Conservation (phyloP, 2,329 filamentous ascomycete species). For the Tolypocladium tropicale region DNA sequence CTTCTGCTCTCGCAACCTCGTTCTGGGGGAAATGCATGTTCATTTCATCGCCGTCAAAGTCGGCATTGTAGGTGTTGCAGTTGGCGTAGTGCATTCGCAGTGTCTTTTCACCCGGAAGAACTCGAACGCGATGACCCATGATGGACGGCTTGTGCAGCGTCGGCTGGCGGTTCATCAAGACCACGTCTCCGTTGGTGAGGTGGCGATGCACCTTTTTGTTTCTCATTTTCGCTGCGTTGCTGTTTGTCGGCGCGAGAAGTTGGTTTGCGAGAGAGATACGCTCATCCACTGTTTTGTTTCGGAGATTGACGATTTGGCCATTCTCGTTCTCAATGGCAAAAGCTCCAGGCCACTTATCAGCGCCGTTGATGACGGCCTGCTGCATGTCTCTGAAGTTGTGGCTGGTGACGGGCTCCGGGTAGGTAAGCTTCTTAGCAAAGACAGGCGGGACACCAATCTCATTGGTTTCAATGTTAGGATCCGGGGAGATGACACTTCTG, state of each 20-base stretch:
- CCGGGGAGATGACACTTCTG: conserved; percentile 93
- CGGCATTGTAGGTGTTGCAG: conserved; percentile 98
- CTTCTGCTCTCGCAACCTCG: conserved; percentile 86
- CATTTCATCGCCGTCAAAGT: conserved; percentile 99
- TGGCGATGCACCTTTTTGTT: conserved; percentile 97
- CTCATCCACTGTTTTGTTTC: conserved; percentile 81
- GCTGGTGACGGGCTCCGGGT: conserved; percentile 92
- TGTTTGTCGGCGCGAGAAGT: conserved; percentile 73
- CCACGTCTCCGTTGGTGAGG: conserved; percentile 91
- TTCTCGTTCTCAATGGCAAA: conserved; percentile 93
- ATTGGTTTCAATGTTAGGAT: conserved; percentile 97
- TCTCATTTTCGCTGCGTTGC: conserved; percentile 60
- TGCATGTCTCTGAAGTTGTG: conserved; percentile 96
- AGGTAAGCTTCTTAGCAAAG: conserved; percentile 91
- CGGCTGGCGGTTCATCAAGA: conserved; percentile 97
- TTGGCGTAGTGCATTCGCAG: conserved; percentile 99
- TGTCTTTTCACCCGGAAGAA: conserved; percentile 88
- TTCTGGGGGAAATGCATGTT: conserved; percentile 99
- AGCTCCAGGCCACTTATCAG: conserved; percentile 88
- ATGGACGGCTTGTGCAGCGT: conserved; percentile 98
- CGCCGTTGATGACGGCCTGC: conserved; percentile 89
- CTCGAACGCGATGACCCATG: conserved; percentile 91
- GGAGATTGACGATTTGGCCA: conserved; percentile 79
- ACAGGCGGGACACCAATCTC: conserved; percentile 98
- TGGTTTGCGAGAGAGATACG: conserved; percentile 86